Conservation (phyloP, 116 monocot genomes). For the Papilionanthe hybrid region DNA sequence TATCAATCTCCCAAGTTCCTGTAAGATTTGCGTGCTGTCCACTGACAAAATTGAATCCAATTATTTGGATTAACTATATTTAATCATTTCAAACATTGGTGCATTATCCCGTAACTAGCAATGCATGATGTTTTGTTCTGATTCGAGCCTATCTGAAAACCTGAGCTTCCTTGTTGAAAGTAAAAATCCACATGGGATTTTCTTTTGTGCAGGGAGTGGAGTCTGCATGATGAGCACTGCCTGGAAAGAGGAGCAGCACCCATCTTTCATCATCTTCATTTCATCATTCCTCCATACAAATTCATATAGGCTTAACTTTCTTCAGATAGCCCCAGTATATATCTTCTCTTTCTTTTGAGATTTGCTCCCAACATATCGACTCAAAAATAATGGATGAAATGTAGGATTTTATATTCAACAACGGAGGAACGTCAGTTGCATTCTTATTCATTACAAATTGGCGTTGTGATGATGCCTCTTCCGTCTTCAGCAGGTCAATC, state of each 20-base stretch:
- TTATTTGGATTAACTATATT: neutral
- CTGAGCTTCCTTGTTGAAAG: neutral
- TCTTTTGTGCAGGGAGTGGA: slow-evolving; percentile 36
- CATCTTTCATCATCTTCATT: slow-evolving; percentile 69
- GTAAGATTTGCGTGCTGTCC: too few relatives aligned
- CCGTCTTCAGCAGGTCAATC: slow-evolving; percentile 60
- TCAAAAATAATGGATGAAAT: neutral
- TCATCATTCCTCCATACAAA: slow-evolving; percentile 67
- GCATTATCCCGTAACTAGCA: neutral
- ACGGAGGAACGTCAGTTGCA: slow-evolving; percentile 77
- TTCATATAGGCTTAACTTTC: slow-evolving; percentile 83
- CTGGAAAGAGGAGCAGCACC: slow-evolving; percentile 78
- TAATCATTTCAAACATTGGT: neutral
- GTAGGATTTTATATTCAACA: slow-evolving; percentile 96
- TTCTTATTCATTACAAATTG: slow-evolving; percentile 78
- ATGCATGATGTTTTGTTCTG: neutral
- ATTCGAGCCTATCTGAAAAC: neutral
- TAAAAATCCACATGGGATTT: slow-evolving; percentile 1
- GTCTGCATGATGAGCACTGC: slow-evolving; percentile 81
- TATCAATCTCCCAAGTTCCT: too few relatives aligned
- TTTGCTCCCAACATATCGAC: neutral
- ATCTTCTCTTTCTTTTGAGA: slow-evolving; percentile 2
- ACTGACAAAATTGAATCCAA: too few relatives aligned
- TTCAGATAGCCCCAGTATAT: slow-evolving; percentile 71
- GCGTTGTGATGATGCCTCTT: slow-evolving; percentile 34